Conservation (phyloP, 768 basidiomycete species). For the Tricholoma terreum region DNA sequence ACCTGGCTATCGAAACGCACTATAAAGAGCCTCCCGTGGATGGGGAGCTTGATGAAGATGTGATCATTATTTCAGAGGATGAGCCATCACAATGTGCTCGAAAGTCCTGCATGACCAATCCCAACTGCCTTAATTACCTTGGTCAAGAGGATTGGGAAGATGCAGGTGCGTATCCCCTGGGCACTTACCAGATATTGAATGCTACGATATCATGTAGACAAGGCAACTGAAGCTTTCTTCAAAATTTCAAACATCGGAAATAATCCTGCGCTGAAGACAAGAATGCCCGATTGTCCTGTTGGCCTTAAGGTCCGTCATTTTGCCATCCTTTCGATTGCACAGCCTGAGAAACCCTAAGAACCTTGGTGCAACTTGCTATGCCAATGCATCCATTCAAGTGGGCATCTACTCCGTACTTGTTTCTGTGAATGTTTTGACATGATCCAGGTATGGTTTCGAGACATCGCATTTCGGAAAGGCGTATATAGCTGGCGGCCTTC, state of each 20-base stretch:
- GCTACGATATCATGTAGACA: slow-evolving; percentile 34
- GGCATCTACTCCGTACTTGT: slow-evolving; percentile 7
- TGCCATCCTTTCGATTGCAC: background rate
- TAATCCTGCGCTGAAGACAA: slow-evolving; percentile 49
- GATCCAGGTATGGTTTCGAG: slow-evolving; percentile 86
- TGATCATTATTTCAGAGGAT: slow-evolving; percentile 71
- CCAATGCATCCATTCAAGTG: slow-evolving; percentile 92
- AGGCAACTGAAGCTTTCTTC: slow-evolving; percentile 47
- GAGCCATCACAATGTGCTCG: slow-evolving; percentile 55
- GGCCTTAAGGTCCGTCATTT: slow-evolving; percentile 62
- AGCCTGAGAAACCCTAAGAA: slow-evolving; percentile 52
- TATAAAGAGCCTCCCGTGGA: slow-evolving; percentile 13
- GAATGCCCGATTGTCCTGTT: slow-evolving; percentile 60
- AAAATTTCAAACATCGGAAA: slow-evolving; percentile 49
- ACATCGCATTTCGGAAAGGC: slow-evolving; percentile 73
- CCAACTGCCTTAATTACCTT: slow-evolving; percentile 84
- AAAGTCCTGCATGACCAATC: slow-evolving; percentile 70
- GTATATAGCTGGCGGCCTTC: slow-evolving; percentile 76
- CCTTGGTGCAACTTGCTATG: slow-evolving; percentile 95
- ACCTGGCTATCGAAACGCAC: slow-evolving; percentile 5
- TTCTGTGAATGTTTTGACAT: background rate
- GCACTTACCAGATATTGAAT: slow-evolving; percentile 8
- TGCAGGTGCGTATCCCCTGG: slow-evolving; percentile 43
- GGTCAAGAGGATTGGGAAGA: slow-evolving; percentile 82
- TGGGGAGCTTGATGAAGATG: slow-evolving; percentile 54